These are phyloP conservation scores for Leishmania gerbilli DNA, from an alignment of 208 protist species.

Conservation along the genomic window DNA sequence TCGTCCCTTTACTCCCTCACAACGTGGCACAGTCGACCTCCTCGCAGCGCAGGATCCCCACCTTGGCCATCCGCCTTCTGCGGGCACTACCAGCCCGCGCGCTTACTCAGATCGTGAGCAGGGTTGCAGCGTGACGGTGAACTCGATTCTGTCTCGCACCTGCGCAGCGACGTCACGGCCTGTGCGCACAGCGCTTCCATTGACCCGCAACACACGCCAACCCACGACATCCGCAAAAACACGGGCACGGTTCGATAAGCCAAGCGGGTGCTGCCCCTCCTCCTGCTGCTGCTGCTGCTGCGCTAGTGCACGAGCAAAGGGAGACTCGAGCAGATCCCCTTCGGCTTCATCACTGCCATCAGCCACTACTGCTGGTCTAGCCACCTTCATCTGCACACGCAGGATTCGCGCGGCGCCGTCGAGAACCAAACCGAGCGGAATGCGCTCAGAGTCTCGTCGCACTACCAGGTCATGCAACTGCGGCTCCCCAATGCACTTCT, in stretches of 20 bases:
- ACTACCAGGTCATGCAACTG: slow-evolving; percentile 18
- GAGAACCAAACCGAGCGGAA: slow-evolving; percentile 54
- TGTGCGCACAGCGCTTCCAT: slow-evolving; percentile 30
- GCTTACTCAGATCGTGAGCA: background rate
- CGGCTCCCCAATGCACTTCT: background rate
- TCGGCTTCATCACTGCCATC: background rate
- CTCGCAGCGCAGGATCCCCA: background rate
- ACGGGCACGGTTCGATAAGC: too few relatives aligned
- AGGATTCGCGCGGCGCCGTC: slow-evolving; percentile 23
- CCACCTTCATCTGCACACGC: slow-evolving; percentile 24
- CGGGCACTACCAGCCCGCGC: background rate
- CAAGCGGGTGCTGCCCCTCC: background rate
- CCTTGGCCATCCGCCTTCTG: background rate
- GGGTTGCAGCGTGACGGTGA: slow-evolving; percentile 12
- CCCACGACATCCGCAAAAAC: slow-evolving; percentile 35
- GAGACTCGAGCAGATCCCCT: slow-evolving; percentile 17
- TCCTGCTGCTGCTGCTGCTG: background rate
- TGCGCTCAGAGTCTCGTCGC: slow-evolving; percentile 12
- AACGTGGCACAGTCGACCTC: background rate
- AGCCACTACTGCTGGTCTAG: background rate
- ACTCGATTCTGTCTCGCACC: slow-evolving; percentile 23
- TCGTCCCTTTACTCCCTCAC: background rate
- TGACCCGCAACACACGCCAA: slow-evolving; percentile 31
- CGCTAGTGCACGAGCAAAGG: slow-evolving; percentile 28
- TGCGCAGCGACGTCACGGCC: slow-evolving; percentile 39